A percentile compares a stretch with the other conserved stretches of the same genome.
phyloP scores from a whole-genome alignment of 148 eudicot genomes.

The Fagopyrum tataricum region DNA sequence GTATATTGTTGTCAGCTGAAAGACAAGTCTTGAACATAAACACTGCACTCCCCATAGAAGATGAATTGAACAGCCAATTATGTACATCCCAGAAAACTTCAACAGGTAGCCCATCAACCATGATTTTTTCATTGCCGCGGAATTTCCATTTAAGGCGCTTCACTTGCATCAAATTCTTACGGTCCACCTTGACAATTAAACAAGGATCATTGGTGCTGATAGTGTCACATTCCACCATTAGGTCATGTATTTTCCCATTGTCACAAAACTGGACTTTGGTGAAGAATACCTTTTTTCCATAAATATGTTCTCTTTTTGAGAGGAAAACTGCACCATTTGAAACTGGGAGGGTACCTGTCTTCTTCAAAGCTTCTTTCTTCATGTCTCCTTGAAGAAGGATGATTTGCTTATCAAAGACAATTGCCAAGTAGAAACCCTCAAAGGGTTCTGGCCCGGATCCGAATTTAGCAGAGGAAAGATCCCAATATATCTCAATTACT shows the following conservation, averaged over 20 bases:
- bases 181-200: slow-evolving; percentile 40
- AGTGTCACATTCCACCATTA: slow-evolving; percentile 52
- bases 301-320: slow-evolving; percentile 45
- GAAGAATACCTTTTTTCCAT: slow-evolving; percentile 44
- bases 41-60: slow-evolving; percentile 43
- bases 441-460: slow-evolving; percentile 55
- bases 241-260: slow-evolving; percentile 35
- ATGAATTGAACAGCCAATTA: slow-evolving; percentile 48
- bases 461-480: slow-evolving; percentile 47
- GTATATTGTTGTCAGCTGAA: slow-evolving; percentile 36
- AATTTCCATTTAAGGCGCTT: slow-evolving; percentile 52
- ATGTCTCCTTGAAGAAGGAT: slow-evolving; percentile 46
- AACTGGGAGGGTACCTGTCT: slow-evolving; percentile 28
- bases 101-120: slow-evolving; percentile 48
- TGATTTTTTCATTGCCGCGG: slow-evolving; percentile 46
- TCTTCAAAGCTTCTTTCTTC: slow-evolving; percentile 50
- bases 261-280: slow-evolving; percentile 43
- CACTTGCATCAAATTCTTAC: slow-evolving; percentile 49
- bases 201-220: slow-evolving; percentile 35
- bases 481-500: slow-evolving; percentile 46
- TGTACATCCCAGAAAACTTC: slow-evolving; percentile 64
- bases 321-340: slow-evolving; percentile 30
- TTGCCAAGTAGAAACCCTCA: slow-evolving; percentile 47
- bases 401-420: slow-evolving; percentile 44
- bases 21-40: slow-evolving; percentile 52